Evolutionary conservation across 2,329 filamentous ascomycete species (phyloP), one percentile per base, ranked within the genome.

Genomic region (Claviceps monticola): DNA sequence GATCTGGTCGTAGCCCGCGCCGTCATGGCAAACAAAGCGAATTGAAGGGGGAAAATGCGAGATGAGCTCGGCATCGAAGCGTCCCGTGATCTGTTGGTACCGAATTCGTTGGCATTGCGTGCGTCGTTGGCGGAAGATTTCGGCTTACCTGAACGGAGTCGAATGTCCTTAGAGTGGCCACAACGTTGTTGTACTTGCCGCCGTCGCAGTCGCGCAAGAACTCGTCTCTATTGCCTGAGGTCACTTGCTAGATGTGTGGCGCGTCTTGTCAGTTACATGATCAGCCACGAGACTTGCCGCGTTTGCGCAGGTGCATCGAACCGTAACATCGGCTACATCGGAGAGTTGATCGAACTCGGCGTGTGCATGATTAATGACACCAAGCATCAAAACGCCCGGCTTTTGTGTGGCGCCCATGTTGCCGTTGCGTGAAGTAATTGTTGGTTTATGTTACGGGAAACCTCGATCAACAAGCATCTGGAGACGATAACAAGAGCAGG

Each of bases 1-100:
- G 53, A 87, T 71, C 63, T 86, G 80, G 60, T 88, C 84, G 64
- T 88, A 88, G 17, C 84, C 84, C 5, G 61, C 63, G 26, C 63
- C 59, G 44, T 60, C 63, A 49, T 75, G 72, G 37, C 65, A 71
- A 48, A 75, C 64, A 53, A 68, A 74, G 54, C 67, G 68, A 50
- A 73, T 56, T 4, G 60, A 63, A 43, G 64, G 56, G 1, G 71
- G 71, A 11, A 74, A 59, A 46, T 64, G 68, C 38, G 70, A 62
- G 46, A 84, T 66, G 46, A 86, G 62, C 61, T 85, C 81, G 52
- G 75, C 71, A 57, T 86, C 81, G 55, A 86, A 71, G 17, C 71
- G 60, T 1, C 83, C 83, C 0, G 83, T 85, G 55, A 81, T 73
- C 26, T 64, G 13, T 44, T 1, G n/a, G 11, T 13, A 23, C 14